Percentiles rank a stretch among this genome's conserved stretches.
Evolutionary conservation across 305 asterid genomes (phyloP).

Genomic region (Rubia peregrina): DNA sequence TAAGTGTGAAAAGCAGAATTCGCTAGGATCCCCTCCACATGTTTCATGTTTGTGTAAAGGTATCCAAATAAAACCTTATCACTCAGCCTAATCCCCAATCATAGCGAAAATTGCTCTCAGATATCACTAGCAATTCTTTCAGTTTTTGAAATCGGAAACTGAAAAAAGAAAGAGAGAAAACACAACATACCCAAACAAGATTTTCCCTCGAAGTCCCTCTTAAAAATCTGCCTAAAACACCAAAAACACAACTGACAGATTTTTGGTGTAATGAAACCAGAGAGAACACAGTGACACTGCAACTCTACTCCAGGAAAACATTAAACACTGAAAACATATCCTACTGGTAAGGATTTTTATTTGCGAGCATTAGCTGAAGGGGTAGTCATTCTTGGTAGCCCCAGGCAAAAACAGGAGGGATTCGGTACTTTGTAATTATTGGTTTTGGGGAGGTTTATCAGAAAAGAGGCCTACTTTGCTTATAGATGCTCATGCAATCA

Average conservation of each 20-base stretch:
- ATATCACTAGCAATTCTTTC: no score
- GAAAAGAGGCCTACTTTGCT: not conserved
- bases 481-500: not conserved
- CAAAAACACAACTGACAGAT: not conserved
- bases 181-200: no score
- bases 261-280: not conserved
- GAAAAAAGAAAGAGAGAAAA: no score
- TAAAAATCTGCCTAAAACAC: not conserved
- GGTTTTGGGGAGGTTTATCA: not conserved
- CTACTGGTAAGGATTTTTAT: not conserved
- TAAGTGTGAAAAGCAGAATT: not conserved
- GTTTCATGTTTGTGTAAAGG: not conserved
- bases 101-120: no score
- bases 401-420: not conserved
- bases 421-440: not conserved
- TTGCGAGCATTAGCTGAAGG: not conserved
- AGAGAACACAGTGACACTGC: not conserved
- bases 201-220: not conserved
- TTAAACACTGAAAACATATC: not conserved
- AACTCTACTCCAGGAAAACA: not conserved
- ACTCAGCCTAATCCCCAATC: not conserved
- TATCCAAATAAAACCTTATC: no score
- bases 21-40: not conserved
- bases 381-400: not conserved
- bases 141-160: no score